phyloP scores from a whole-genome alignment of 2,329 filamentous ascomycete species.

The Cordyceps farinosa region DNA sequence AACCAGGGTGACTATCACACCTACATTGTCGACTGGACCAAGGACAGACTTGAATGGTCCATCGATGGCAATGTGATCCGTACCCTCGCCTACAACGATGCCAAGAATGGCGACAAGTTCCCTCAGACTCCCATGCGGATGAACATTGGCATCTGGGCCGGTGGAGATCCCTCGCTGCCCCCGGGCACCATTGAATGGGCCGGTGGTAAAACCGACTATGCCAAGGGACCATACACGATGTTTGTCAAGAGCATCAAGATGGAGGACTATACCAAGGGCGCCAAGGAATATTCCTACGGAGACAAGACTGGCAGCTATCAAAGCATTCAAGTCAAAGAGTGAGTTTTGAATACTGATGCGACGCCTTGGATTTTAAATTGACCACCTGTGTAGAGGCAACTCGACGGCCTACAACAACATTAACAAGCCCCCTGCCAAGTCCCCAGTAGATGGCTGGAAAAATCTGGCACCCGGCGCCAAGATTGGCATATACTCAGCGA shows the following conservation, averaged over 20 bases:
- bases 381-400: constrained; percentile 45
- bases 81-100: constrained; percentile 57
- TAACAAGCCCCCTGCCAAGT: constrained; percentile 36
- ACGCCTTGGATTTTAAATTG: constrained; percentile 18
- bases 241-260: constrained; percentile 58
- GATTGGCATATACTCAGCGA: constrained; percentile 49
- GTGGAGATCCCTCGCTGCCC: constrained; percentile 53
- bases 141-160: constrained; percentile 64
- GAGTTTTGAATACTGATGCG: constrained; percentile 30
- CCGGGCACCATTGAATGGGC: constrained; percentile 64
- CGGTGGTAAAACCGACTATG: constrained; percentile 65
- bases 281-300: constrained; percentile 60
- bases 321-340: constrained; percentile 58
- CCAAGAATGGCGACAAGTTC: constrained; percentile 60
- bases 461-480: constrained; percentile 48
- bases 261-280: constrained; percentile 56
- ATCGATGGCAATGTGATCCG: constrained; percentile 67
- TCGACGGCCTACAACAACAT: constrained; percentile 51
- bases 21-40: constrained; percentile 72
- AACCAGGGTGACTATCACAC: constrained; percentile 63
- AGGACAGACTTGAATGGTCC: constrained; percentile 61
- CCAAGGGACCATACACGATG: constrained; percentile 67
- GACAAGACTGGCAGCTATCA: constrained; percentile 59
- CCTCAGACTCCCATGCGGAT: constrained; percentile 76
- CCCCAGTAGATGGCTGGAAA: constrained; percentile 52